Conservation (phyloP, 805 yeast species). For the Zygotorulaspora sp. region DNA sequence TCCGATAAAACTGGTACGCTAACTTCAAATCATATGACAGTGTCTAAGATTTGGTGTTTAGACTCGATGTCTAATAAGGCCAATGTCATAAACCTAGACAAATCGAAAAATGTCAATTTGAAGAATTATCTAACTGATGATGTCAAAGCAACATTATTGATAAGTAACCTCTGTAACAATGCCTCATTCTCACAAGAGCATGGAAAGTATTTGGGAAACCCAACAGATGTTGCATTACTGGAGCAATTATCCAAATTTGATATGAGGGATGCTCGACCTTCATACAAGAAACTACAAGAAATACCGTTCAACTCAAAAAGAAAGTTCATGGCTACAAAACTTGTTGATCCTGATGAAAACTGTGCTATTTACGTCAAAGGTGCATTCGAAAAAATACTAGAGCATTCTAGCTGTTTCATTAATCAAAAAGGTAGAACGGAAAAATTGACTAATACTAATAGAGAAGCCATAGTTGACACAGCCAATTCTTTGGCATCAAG, state of each 20-base stretch:
- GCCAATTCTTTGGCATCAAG: constrained; percentile 67
- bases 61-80: constrained; percentile 46
- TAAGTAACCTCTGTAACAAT: constrained; percentile 73
- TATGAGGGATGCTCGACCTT: constrained; percentile 62
- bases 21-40: constrained; percentile 89
- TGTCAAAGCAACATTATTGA: constrained; percentile 50
- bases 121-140: constrained; percentile 49
- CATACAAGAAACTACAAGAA: constrained; percentile 57
- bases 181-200: constrained; percentile 63
- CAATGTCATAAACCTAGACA: constrained; percentile 42
- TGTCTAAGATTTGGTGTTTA: constrained; percentile 73
- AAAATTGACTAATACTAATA: constrained; percentile 51
- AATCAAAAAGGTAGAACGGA: constrained; percentile 56
- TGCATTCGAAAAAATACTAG: constrained; percentile 73
- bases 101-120: constrained; percentile 39
- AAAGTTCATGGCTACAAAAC: constrained; percentile 84
- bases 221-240: constrained; percentile 88
- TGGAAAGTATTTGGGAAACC: constrained; percentile 78
- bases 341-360: constrained; percentile 53
- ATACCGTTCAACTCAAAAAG: constrained; percentile 78
- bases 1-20: constrained; percentile 89
- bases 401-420: constrained; percentile 54
- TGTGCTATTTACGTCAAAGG: constrained; percentile 75
- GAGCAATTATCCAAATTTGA: constrained; percentile 70
- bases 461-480: constrained; percentile 46